Evolutionary conservation across 2,329 filamentous ascomycete species (phyloP).

Genomic region (Aspergillus flavus): DNA sequence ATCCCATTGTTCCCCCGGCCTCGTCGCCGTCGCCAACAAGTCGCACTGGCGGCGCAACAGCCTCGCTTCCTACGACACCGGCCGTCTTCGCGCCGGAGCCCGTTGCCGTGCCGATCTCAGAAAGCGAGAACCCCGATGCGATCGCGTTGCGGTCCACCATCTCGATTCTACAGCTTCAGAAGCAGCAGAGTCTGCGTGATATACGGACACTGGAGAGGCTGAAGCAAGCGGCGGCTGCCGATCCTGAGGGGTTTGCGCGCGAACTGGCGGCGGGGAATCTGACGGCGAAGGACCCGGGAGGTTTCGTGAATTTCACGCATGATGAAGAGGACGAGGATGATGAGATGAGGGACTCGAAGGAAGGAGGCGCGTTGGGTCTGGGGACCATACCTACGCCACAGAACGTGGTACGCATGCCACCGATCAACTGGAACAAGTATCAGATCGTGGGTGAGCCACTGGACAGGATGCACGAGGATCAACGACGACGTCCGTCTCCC

Average conservation of each 20-base stretch:
- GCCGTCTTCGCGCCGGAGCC: constrained; percentile 39
- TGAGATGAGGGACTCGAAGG: constrained; percentile 16
- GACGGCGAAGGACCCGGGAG: constrained; percentile 39
- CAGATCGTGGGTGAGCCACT: constrained; percentile 83
- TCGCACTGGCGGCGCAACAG: constrained; percentile 13
- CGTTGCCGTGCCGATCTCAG: constrained; percentile 47
- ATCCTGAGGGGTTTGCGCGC: constrained; percentile 71
- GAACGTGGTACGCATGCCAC: constrained; percentile 80
- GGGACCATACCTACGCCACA: constrained; percentile 73
- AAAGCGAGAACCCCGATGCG: constrained; percentile 73
- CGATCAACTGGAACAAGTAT: constrained; percentile 94
- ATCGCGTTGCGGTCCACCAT: constrained; percentile 85
- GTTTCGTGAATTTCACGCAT: constrained; percentile 40
- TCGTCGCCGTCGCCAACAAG: constrained; percentile 33
- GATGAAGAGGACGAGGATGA: constrained; percentile 42
- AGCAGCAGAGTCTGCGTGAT: constrained; percentile 74
- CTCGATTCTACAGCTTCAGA: constrained; percentile 83
- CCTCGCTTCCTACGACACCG: constrained; percentile 36
- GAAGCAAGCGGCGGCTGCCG: constrained; percentile 69
- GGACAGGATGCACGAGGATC: constrained; percentile 82
- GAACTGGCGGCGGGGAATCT: constrained; percentile 69
- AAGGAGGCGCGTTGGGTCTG: constrained; percentile 48
- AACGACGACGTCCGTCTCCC: constrained; percentile 63
- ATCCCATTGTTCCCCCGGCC: constrained; percentile 35
- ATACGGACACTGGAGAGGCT: constrained; percentile 69